Base-by-base conservation (phyloP, 768 basidiomycete species). In the Zangia roseola region DNA sequence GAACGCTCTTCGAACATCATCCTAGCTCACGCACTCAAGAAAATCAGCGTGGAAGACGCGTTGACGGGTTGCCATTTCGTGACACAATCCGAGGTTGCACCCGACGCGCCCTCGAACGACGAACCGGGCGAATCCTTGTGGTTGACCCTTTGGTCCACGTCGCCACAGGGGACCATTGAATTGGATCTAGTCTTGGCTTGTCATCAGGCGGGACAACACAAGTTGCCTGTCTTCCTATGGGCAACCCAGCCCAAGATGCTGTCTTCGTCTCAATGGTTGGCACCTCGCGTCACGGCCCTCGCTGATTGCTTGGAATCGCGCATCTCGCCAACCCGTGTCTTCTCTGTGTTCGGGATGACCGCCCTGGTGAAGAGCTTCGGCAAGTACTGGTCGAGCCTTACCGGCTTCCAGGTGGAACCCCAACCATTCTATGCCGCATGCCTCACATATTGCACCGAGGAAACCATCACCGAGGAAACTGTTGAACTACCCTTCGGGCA, bases 141-240 rank as follows among this genome's bases (percentile, higher is more conserved):
- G 81, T 60, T 81, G 45, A 78, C 79, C 5, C 53, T 77, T 23
- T 80, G 76, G 74, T 72, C 74, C 23, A 56, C 57, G 5, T 60
- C 67, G 16, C 41, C 67, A n/a, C 57, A 64, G 13, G 61, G 63
- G 30, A 51, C 52, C 12, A 62, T 56, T 20, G 62, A 62, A 1
- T 69, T 79, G 39, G 73, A 77, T 21, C 52, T 79, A 35, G 69
- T 77, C 33, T 45, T 83, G 37, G 69, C 80, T 12, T 82, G 79
- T 55, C 71, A 75, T 41, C 63, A 63, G 39, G 74, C 69, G 49
- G 69, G 67, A 17, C 53, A 73, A 37, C 75, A 80, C 41, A 67
- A 75, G 39, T 71, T 80, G 45, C 82, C 80, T 24, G 64, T 81
- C 47, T 83, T 82, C 60, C 53, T 82, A 33, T 81, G 77, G 74